phyloP scores from a whole-genome alignment of 2,329 filamentous ascomycete genomes.

The Aspergillus terreus region DNA sequence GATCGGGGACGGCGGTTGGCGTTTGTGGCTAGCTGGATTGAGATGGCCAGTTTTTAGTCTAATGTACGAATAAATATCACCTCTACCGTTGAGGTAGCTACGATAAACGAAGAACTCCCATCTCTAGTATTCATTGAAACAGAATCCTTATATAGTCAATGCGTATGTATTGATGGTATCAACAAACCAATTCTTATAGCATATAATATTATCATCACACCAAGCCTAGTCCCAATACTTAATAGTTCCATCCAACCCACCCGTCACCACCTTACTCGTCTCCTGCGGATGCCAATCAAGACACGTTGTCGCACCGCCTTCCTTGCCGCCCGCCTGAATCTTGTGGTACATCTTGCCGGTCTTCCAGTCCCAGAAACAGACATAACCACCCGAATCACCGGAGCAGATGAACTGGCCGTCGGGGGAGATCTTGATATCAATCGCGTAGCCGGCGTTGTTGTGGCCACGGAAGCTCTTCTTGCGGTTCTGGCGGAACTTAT shows the following conservation, averaged over 20 bases:
- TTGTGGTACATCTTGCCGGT: slow-evolving; percentile 99
- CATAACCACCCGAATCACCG: slow-evolving; percentile 82
- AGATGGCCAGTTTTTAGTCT: slow-evolving; percentile 61
- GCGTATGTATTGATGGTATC: neutral
- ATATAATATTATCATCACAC: neutral
- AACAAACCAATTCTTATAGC: neutral
- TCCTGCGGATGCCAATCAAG: slow-evolving; percentile 97
- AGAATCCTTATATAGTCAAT: neutral
- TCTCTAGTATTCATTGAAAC: too few relatives aligned
- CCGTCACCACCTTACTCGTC: slow-evolving; percentile 87
- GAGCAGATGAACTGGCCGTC: slow-evolving; percentile 88
- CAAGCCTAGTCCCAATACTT: slow-evolving; percentile 82
- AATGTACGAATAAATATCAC: neutral
- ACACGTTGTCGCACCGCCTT: slow-evolving; percentile 77
- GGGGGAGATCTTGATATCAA: slow-evolving; percentile 82
- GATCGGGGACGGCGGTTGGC: slow-evolving; percentile 66
- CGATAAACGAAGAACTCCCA: too few relatives aligned
- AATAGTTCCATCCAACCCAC: slow-evolving; percentile 82
- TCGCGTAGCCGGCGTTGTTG: slow-evolving; percentile 90
- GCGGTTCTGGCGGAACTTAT: slow-evolving; percentile 94
- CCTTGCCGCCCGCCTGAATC: slow-evolving; percentile 65
- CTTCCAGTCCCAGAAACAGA: slow-evolving; percentile 99
- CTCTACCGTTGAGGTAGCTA: neutral
- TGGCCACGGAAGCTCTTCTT: slow-evolving; percentile 97
- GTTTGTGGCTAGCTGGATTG: slow-evolving; percentile 88